Base-by-base conservation (phyloP, 306 rosid species). In the Sindora glabra region DNA sequence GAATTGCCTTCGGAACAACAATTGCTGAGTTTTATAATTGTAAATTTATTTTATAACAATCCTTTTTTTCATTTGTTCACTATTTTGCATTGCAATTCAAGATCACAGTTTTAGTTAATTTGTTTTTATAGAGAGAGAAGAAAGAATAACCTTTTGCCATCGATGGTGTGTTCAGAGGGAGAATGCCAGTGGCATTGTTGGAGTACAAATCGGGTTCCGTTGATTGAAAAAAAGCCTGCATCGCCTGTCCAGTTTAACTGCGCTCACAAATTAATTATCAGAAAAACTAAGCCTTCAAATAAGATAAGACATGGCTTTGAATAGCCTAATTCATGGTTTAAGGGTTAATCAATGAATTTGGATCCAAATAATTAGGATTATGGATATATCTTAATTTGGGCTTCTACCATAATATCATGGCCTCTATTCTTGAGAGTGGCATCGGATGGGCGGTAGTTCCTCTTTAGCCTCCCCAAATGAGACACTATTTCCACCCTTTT, bases 131-230 rank as follows among this genome's bases (percentile, higher is more conserved):
- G 21, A 3, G 15, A 3, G 4, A n/a, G 8, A 13, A 16, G 15
- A 40, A 46, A 21, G 21, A 21, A 46, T n/a, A 11, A 50, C 59
- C 59, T 52, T 38, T 18, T 62, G 22, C 81, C 86, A 32, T 64
- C 44, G 55, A 83, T 21, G 6, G 79, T 74, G 73, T 79, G 86
- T 45, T 79, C 83, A 8, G 86, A 77, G 18, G 89, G 83, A 10
- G 83, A 64, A 48, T 83, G 89, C 86, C 89, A 83, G 47, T 83
- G 89, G 25, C 44, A 56, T 18, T 77, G 81, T 17, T 12, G 48
- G 25, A 83, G 77, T 9, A 10, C 9, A 42, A 73, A 80, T 2
- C 14, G 48, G n/a, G 81, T 74, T 42, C 59, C 70, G 14, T 83
- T 80, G 0, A 77, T 32, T 22, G 21, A 41, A 5, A 83, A 17